Evolutionary conservation across 306 rosid genomes (phyloP).

Genomic region (Leucaena leucocephala): DNA sequence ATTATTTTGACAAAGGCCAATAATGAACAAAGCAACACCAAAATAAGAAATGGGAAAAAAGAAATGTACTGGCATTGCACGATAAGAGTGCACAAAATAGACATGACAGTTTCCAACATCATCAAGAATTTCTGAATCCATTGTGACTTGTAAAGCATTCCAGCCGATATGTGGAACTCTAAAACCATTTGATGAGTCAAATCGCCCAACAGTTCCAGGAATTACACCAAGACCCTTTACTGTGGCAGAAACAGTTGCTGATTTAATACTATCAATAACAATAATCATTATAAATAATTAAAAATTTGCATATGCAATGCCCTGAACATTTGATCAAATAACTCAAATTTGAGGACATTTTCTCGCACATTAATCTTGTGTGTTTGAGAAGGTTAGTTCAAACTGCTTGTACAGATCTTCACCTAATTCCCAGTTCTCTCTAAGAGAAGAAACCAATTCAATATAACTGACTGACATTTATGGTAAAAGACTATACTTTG

Average conservation of each 20-base stretch:
- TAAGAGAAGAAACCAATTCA: neutral
- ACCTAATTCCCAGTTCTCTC: constrained; percentile 3
- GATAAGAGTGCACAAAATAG: constrained; percentile 93
- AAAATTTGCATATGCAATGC: constrained; percentile 5
- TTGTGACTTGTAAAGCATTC: constrained; percentile 77
- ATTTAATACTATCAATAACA: constrained; percentile 17
- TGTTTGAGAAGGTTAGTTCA: constrained; percentile 19
- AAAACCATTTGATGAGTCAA: constrained; percentile 87
- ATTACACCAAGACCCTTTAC: constrained; percentile 95
- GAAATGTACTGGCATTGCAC: constrained; percentile 74
- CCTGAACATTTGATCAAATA: neutral
- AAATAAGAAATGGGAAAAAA: constrained; percentile 21
- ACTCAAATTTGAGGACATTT: neutral
- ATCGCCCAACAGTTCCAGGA: constrained; percentile 90
- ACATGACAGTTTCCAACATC: constrained; percentile 76
- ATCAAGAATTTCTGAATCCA: constrained; percentile 79
- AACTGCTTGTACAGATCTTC: constrained; percentile 18
- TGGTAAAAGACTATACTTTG: neutral
- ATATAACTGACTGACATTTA: neutral
- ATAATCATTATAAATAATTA: neutral
- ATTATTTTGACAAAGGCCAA: constrained; percentile 29
- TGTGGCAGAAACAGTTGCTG: constrained; percentile 50
- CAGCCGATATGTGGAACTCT: constrained; percentile 98
- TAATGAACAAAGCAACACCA: constrained; percentile 23
- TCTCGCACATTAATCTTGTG: neutral